Evolutionary conservation across 768 basidiomycete species (phyloP).

Genomic region (Auriculariales sp.): DNA sequence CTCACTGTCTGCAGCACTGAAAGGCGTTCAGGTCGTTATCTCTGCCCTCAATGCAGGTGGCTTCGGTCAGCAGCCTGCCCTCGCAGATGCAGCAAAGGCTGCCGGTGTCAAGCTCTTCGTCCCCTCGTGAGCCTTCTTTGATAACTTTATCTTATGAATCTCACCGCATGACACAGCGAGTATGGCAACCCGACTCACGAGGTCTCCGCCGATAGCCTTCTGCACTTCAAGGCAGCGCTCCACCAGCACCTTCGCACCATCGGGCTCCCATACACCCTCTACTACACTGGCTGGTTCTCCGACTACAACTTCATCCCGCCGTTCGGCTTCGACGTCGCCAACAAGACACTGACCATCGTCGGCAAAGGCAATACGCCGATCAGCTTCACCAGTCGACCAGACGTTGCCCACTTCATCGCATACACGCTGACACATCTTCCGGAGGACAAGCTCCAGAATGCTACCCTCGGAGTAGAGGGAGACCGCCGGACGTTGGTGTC

Average conservation of each 20-base stretch:
- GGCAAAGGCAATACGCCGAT: conserved; percentile 7
- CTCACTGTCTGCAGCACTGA: not conserved
- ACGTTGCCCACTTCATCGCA: conserved; percentile 10
- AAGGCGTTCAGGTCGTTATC: not conserved
- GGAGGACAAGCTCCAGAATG: conserved; percentile 4
- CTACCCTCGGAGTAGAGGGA: no score
- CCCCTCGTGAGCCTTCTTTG: conserved; percentile 8
- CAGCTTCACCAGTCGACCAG: conserved; percentile 8
- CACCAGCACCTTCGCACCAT: not conserved
- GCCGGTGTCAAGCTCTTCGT: conserved; percentile 18
- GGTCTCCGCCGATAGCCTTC: not conserved
- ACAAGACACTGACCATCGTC: conserved; percentile 8
- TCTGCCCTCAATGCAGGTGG: not conserved
- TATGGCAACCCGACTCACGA: not conserved
- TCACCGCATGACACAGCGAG: not conserved
- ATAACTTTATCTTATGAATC: not conserved
- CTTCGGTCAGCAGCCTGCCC: conserved; percentile 5
- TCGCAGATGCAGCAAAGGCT: conserved; percentile 12
- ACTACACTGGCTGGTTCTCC: not conserved
- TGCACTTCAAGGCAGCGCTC: not conserved
- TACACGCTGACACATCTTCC: conserved; percentile 8
- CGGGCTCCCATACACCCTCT: not conserved
- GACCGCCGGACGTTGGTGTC: no score
- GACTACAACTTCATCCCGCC: conserved; percentile 3
- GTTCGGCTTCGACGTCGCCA: conserved; percentile 5